Evolutionary conservation across 768 basidiomycete species (phyloP).

Genomic region (Gloeopeniophorella convolvens): DNA sequence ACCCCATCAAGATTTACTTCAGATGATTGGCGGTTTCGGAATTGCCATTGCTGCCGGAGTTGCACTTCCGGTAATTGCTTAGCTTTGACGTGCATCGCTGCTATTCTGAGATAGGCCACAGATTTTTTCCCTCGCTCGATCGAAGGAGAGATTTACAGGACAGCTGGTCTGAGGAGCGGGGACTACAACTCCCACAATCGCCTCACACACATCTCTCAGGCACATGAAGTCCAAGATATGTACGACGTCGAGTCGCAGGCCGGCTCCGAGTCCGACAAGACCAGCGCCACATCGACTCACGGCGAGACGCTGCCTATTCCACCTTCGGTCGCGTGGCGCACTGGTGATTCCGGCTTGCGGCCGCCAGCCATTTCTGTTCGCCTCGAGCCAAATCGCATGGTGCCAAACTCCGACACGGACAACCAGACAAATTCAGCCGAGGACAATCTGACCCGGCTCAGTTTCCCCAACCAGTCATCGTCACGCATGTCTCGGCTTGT

Average conservation of each 20-base stretch:
- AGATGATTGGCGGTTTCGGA: background rate
- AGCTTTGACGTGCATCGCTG: background rate
- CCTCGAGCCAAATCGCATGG: background rate
- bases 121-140: conserved; percentile 82
- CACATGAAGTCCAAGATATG: background rate
- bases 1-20: background rate
- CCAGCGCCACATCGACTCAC: background rate
- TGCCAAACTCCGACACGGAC: background rate
- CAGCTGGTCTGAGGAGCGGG: conserved; percentile 22
- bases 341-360: background rate
- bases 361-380: background rate
- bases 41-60: background rate
- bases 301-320: background rate
- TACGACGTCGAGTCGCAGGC: background rate
- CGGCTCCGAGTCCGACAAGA: background rate
- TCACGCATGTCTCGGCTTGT: background rate
- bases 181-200: conserved; percentile 15
- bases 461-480: background rate
- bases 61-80: conserved; percentile 1
- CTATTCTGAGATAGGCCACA: conserved; percentile 29
- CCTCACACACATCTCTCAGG: background rate
- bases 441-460: background rate
- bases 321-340: background rate
- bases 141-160: conserved; percentile 49
- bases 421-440: background rate